Evolutionary conservation across 2,329 filamentous ascomycete species (phyloP), one percentile per base, ranked within the genome.

Genomic region (Apiospora kogelbergensis): DNA sequence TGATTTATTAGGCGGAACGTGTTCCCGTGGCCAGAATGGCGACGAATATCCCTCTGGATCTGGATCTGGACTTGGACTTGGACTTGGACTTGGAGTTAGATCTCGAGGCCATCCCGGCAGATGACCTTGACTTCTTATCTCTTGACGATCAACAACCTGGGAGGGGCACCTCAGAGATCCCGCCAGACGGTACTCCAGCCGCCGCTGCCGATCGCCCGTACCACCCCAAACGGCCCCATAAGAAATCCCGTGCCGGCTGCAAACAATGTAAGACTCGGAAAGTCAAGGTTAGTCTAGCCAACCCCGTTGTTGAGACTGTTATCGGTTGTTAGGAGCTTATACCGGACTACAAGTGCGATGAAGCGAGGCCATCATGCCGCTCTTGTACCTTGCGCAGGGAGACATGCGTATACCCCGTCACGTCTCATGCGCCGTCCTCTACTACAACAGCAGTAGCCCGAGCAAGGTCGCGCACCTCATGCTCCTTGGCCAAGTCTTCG

Each of bases 191-290:
- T 53, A 68, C 67, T 37, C 37, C 67, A 22, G 67, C 68, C 40
- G 40, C 40, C 40, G 40, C 40, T 13, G 40, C 63, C 13, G 44
- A 72, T 37, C 77, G 71, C 66, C 80, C 80, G 1, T 85, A 82
- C 66, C 78, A 83, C 68, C 71, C 81, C 65, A 89, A 88, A 75
- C 81, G 85, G 13, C 85, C 86, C 64, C 86, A 89, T 75, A 85
- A 80, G 72, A 89, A 89, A 76, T 87, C 86, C 1, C 80, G 86
- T 40, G 79, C 80, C 2, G 86, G 86, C 6, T 89, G 86, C 73
- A 79, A 78, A 70, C 86, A 84, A 73, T 89, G 86, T 81, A 89
- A 88, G 77, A 76, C 77, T 20, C 83, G 86, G 68, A 87, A 86
- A 76, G 84, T 86, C 67, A 88, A 77, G 74, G 76, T 77, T 71